Evolutionary conservation across 1,139 yeast species (phyloP), one percentile per base, ranked within the genome.

Genomic region (Waltiozyma sp.): DNA sequence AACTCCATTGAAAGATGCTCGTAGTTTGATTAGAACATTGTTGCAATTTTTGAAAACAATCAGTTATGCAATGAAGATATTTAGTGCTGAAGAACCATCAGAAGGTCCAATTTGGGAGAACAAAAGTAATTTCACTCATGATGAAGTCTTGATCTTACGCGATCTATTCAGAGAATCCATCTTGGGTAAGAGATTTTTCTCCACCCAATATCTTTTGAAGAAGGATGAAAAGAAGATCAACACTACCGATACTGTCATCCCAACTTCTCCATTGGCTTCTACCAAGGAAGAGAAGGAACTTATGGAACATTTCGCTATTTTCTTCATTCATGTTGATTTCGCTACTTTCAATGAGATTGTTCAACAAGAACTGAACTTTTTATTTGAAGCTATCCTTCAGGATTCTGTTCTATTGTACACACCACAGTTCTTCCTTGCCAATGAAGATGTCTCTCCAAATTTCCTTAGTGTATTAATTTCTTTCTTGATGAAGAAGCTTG

Each of bases 341-440:
- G 91, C 97, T 1, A 85, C 96, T 1, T 93, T 93, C 61, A 89
- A 87, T 59, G 99, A 93, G 62, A 82, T 91, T 50, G 82, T 89
- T 10, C 86, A 81, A 48, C 72, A 81, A 3, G 96, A 91, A 59
- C 70, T 91, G 47, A 85, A 82, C 19, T 79, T 76, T 52, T 67
- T 89, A 60, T 88, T 86, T 56, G 80, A 84, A 23, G 74, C 87
- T 4, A 85, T 87, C 78, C 68, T 88, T 49, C 75, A 78, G 35
- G 93, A 91, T 60, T 85, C 95, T 1, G 93, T 96, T 0, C 64
- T 91, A 42, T 69, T 93, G 38, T 96, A 91, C 56, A 77, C 91
- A 47, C 95, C 97, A 0, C 98, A 91, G 61, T 86, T 88, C 58
- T 89, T 93, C 61, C 68, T 91, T 50, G 95, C 96, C 1, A 87